Evolutionary conservation across 169 alveolate genomes (phyloP).

Genomic region (Babesia ovata): DNA sequence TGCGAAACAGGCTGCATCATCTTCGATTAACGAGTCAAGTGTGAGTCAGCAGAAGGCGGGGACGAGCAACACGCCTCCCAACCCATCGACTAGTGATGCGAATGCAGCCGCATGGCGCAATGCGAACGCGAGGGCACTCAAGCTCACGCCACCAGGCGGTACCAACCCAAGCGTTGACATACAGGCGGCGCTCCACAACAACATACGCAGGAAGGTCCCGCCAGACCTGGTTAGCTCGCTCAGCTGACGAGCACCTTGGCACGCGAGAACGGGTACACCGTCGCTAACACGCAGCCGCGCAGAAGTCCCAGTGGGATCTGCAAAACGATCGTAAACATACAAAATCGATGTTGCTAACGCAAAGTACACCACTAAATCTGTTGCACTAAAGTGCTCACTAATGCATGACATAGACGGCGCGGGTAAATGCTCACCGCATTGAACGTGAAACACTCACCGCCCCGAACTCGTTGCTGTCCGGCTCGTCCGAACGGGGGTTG

Average conservation of each 20-base stretch:
- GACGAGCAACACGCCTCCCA: neutral
- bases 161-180: constrained; percentile 19
- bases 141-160: neutral
- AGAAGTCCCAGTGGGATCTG: constrained; percentile 66
- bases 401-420: neutral
- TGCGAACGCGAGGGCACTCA: neutral
- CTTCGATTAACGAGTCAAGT: neutral
- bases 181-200: constrained; percentile 42
- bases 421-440: neutral
- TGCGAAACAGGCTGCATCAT: neutral
- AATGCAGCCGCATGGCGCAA: neutral
- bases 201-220: constrained; percentile 66
- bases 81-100: neutral
- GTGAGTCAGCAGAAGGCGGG: neutral
- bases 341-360: too few relatives aligned
- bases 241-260: constrained; percentile 53
- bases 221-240: constrained; percentile 24
- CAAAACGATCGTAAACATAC: neutral
- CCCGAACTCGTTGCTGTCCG: constrained; percentile 57
- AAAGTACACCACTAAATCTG: too few relatives aligned
- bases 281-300: constrained; percentile 63
- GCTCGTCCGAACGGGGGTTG: constrained; percentile 57
- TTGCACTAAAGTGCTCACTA: too few relatives aligned
- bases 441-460: constrained; percentile 42
- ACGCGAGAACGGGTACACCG: constrained; percentile 57